These are phyloP conservation scores for Pichia sp. DNA, from an alignment of 1,139 yeast genomes.

Conservation along the genomic window DNA sequence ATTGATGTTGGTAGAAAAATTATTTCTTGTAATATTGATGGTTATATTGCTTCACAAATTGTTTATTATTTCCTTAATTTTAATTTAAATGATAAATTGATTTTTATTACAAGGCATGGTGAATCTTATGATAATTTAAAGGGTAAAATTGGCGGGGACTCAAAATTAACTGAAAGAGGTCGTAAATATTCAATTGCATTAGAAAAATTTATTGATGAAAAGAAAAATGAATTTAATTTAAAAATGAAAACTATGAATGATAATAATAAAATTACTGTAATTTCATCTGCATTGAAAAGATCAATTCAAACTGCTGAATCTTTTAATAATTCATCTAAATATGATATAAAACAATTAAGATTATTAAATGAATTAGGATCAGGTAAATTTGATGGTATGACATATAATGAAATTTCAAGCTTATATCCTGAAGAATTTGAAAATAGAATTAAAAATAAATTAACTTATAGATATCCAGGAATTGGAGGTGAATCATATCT, in stretches of 20 bases:
- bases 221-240: slow-evolving; percentile 53
- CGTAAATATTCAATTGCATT: slow-evolving; percentile 64
- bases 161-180: slow-evolving; percentile 75
- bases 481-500: slow-evolving; percentile 95
- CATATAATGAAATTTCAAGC: slow-evolving; percentile 72
- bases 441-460: slow-evolving; percentile 66
- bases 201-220: slow-evolving; percentile 65
- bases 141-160: slow-evolving; percentile 92
- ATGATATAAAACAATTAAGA: slow-evolving; percentile 80
- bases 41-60: slow-evolving; percentile 89
- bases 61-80: slow-evolving; percentile 85
- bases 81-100: slow-evolving; percentile 83
- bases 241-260: slow-evolving; percentile 32
- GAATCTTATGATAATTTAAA: slow-evolving; percentile 78
- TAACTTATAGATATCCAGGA: slow-evolving; percentile 87
- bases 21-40: slow-evolving; percentile 85
- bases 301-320: slow-evolving; percentile 71
- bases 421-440: slow-evolving; percentile 72
- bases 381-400: slow-evolving; percentile 88
- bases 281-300: slow-evolving; percentile 84
- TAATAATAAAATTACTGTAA: slow-evolving; percentile 73
- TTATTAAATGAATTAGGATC: slow-evolving; percentile 93
- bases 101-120: slow-evolving; percentile 94
- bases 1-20: slow-evolving; percentile 93
- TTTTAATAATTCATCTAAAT: slow-evolving; percentile 60